Percentiles rank a stretch among this genome's conserved stretches.
These are phyloP conservation scores for Elsinoe arachidis DNA, from an alignment of 2,329 filamentous ascomycete species.

Conservation along the genomic window DNA sequence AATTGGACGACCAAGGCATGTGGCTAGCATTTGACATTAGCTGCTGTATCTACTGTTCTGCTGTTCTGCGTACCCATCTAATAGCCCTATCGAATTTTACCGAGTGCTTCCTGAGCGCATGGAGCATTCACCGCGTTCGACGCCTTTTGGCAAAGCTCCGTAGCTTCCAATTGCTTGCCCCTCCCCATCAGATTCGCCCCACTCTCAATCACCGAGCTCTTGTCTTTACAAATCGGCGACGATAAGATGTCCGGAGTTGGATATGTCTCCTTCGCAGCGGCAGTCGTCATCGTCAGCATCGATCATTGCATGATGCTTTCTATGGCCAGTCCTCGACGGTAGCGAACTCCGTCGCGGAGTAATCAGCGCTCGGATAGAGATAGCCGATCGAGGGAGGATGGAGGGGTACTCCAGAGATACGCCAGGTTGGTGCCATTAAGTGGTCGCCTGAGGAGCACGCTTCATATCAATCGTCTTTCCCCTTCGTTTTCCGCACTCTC, in stretches of 20 bases:
- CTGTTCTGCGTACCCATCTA: no score
- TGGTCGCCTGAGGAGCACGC: background rate
- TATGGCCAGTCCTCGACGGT: no score
- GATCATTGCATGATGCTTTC: no score
- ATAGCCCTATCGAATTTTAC: no score
- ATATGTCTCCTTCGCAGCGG: background rate
- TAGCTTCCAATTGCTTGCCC: background rate
- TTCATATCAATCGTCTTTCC: background rate
- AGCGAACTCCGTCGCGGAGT: background rate
- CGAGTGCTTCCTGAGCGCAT: no score
- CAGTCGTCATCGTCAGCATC: no score
- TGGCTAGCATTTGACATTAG: no score
- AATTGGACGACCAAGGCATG: no score
- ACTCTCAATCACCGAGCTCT: background rate
- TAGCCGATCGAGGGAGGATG: background rate
- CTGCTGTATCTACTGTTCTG: no score
- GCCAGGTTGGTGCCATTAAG: background rate
- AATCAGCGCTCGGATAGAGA: background rate
- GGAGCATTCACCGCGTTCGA: background rate
- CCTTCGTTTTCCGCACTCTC: background rate
- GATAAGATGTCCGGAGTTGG: background rate
- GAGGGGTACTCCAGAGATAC: background rate
- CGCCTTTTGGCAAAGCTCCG: background rate
- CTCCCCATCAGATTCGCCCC: background rate
- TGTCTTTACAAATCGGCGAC: background rate